These are phyloP conservation scores for Suillus subaureus DNA, from an alignment of 768 basidiomycete genomes.

Conservation along the genomic window DNA sequence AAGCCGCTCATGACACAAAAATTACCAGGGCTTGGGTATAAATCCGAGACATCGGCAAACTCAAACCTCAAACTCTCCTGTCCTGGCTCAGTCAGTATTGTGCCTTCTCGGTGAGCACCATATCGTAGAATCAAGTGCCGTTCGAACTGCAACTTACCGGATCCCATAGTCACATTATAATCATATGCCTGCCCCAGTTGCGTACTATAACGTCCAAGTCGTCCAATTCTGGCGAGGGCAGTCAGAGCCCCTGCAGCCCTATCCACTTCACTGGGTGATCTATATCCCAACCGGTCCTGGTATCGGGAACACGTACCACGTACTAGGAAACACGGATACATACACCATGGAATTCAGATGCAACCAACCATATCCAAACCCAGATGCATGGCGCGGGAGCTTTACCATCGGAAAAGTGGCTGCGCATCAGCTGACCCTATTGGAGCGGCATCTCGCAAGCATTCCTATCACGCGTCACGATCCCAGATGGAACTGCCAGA, in stretches of 20 bases:
- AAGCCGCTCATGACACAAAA: neutral
- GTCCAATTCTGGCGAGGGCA: slow-evolving; percentile 31
- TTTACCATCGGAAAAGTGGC: slow-evolving; percentile 27
- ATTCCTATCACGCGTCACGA: slow-evolving; percentile 24
- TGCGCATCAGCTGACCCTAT: slow-evolving; percentile 14
- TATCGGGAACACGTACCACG: slow-evolving; percentile 31
- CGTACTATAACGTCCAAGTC: slow-evolving; percentile 26
- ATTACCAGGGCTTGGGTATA: neutral
- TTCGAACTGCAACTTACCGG: neutral
- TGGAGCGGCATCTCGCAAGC: slow-evolving; percentile 19
- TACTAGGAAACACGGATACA: slow-evolving; percentile 28
- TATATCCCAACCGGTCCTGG: slow-evolving; percentile 24
- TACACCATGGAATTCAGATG: slow-evolving; percentile 21
- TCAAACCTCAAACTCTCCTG: neutral
- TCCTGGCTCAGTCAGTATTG: neutral
- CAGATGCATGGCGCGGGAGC: slow-evolving; percentile 27
- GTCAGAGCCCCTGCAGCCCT: slow-evolving; percentile 7
- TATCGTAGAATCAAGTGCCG: too few relatives aligned
- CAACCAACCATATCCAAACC: slow-evolving; percentile 9
- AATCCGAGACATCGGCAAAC: neutral
- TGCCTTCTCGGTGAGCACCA: neutral
- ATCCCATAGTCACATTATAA: neutral
- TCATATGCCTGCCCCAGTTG: slow-evolving; percentile 18
- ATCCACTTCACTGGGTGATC: slow-evolving; percentile 31
- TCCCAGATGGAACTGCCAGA: slow-evolving; percentile 28